A percentile compares a stretch with the other conserved stretches of the same genome.
phyloP scores from a whole-genome alignment of 179 eudicot genomes.

The Vitellaria paradoxa region DNA sequence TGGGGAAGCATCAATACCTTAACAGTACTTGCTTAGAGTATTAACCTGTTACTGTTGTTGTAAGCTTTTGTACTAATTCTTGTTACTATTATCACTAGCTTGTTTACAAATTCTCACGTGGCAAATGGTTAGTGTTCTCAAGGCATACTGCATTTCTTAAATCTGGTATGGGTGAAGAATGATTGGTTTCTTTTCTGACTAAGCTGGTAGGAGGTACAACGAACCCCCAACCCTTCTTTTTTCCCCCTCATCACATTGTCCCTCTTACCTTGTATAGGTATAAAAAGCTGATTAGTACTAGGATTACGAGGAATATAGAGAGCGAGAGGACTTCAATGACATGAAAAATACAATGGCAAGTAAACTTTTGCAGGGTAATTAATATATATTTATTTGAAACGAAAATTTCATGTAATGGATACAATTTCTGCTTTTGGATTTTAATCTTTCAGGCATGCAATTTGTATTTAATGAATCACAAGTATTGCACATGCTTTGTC shows the following conservation, averaged over 20 bases:
- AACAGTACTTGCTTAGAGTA: not conserved
- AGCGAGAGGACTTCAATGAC: no score
- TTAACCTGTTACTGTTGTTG: not conserved
- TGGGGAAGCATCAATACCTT: not conserved
- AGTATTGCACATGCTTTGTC: not conserved
- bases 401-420: no score
- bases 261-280: no score
- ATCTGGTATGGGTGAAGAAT: slow-evolving; percentile 1
- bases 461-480: not conserved
- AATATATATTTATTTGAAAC: no score
- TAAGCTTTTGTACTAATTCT: not conserved
- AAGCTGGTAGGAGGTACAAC: not conserved
- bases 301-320: no score
- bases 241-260: no score
- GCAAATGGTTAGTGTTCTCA: slow-evolving; percentile 1
- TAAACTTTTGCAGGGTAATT: no score
- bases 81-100: not conserved
- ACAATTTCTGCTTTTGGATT: no score
- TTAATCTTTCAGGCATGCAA: not conserved
- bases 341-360: no score
- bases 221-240: no score
- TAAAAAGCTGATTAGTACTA: no score
- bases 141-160: not conserved
- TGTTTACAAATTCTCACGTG: not conserved
- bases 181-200: not conserved